Base-by-base conservation (phyloP, 2,329 filamentous ascomycete genomes). In the Fusarium hostae region DNA sequence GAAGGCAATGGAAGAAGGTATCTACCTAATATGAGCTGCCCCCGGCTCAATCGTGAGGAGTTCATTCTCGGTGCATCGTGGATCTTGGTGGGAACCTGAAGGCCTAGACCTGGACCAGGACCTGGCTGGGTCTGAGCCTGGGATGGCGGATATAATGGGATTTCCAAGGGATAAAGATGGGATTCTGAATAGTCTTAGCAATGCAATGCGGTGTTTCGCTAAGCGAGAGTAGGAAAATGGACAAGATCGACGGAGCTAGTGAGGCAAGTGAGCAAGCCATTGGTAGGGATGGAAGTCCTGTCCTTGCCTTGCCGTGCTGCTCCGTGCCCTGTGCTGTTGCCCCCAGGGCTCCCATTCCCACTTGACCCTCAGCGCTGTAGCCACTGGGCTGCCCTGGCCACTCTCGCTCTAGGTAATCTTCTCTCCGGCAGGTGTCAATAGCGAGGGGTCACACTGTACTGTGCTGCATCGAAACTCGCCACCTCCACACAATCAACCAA, bases 401-500 rank as follows among this genome's bases (percentile, higher is more conserved):
- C 34, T 35, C 34, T 16, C 16, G 34, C 34, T 16, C 34, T 35
- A 35, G 26, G 26, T 26, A 18, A 8, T 35, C 34, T 52, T 20
- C 34, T 39, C 34, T 52, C 34, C 22, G 24, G 51, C 26, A 22
- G 13, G 43, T 62, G 35, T n/a, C 35, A 62, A 59, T 44, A 50
- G 41, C 43, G 48, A 44, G 45, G 35, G 39, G 47, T 43, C 75
- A 65, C 75, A 77, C 75, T 77, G 75, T 57, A 35, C 40, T 57
- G 26, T 41, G 64, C 63, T 58, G 32, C 34, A 52, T 52, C 48
- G 18, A 52, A 40, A 52, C 35, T 76, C 63, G 74, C 75, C 75
- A 76, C 75, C 72, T 77, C 71, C 72, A 73, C 74, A 70, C 55
- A 47, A 66, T 45, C 54, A 59, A 35, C 50, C 35, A 41, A 55